Base-by-base conservation (phyloP, 805 yeast species). In the Teunomyces atbi region DNA sequence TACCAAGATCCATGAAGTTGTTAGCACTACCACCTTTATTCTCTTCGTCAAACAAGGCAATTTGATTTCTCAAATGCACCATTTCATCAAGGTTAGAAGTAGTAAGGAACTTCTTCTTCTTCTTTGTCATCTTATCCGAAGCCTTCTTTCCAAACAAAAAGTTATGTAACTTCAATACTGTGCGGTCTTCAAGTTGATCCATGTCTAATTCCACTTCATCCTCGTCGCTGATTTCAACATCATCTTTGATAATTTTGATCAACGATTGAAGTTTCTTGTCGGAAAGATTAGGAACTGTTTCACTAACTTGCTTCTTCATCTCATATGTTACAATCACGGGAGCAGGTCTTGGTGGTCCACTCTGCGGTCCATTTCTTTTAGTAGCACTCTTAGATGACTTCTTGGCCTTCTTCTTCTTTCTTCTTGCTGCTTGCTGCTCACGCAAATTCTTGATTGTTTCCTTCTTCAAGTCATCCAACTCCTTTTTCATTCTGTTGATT, bases 301-400 rank as follows among this genome's bases (percentile, higher is more conserved):
- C 97, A 46, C 90, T 82, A 48, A 94, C 83, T 64, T 89, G 94
- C 62, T 89, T 88, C 78, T 94, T 94, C 98, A 92, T 92, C 60
- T 91, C 98, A 62, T 89, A 94, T 0, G 97, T 88, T 44, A 92
- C 89, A 45, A 63, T 65, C 12, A 54, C 40, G 10, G 56, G 50
- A 12, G 44, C 45, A 16, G 49, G 45, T 23, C 51, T 53, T 39
- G 55, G 58, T 6, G 56, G 48, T 18, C 49, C 47, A 7, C 46
- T 42, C 12, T 42, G 47, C 11, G 49, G 44, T 13, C 53, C 51
- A 44, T 44, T 44, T 20, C 44, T 27, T 16, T 29, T 27, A 8
- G 26, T 12, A 11, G 44, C 38, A 20, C 29, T 40, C 45, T 44
- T 48, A 21, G 42, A 54, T 35, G 50, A 43, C 52, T 69, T 72